Conservation (phyloP, 257 asterid genomes). For the Nicotiana noctiflora region DNA sequence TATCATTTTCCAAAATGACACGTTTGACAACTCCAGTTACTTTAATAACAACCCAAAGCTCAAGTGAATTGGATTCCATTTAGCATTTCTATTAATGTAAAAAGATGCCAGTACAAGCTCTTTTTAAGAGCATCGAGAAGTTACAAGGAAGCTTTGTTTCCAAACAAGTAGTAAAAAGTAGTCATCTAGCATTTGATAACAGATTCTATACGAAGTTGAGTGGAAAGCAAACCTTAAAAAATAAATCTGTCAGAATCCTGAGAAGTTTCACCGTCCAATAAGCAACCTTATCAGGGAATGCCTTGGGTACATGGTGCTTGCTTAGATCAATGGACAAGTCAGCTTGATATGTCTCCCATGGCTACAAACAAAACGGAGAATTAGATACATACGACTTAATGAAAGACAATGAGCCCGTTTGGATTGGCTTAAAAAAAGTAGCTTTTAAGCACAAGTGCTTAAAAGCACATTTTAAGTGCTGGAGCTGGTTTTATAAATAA, state of each 20-base stretch:
- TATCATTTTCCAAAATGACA: neutral
- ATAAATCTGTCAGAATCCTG: conserved; percentile 69
- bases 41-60: neutral
- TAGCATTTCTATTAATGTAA: neutral
- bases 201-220: neutral
- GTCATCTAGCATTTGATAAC: neutral
- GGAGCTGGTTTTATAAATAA: too few species aligned
- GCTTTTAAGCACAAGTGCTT: too few species aligned
- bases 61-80: neutral
- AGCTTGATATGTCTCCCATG: conserved; percentile 78
- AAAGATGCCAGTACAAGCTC: too few species aligned
- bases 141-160: neutral
- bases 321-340: conserved; percentile 61
- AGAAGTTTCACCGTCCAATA: conserved; percentile 71
- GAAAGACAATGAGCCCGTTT: too few species aligned
- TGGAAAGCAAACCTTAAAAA: conserved; percentile 51
- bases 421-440: too few species aligned
- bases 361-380: conserved; percentile 40
- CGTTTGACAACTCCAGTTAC: neutral
- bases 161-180: neutral
- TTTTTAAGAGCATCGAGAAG: too few species aligned
- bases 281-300: conserved; percentile 64
- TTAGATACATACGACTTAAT: neutral
- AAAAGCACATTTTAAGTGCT: too few species aligned
- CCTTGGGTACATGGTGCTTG: conserved; percentile 77